Base-by-base conservation (phyloP, 1,284 basidiomycete genomes). In the Ustilago shanxiensis region DNA sequence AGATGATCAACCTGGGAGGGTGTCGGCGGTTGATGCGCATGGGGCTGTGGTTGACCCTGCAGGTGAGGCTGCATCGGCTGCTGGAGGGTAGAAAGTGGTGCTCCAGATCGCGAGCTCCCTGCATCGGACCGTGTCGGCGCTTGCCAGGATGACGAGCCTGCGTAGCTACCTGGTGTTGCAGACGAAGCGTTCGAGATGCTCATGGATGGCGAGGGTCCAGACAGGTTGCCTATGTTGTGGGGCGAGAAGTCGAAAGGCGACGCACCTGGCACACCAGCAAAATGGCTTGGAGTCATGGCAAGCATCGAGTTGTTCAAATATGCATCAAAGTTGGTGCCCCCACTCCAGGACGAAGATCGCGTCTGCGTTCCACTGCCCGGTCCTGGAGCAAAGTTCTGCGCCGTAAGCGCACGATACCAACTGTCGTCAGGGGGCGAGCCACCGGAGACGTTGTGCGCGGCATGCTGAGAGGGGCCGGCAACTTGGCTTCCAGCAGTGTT, bases 271-370 rank as follows among this genome's bases (percentile, higher is more conserved):
- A 71, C 56, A 16, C 50, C 57, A 6, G 53, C 60, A 41, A 75
- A 71, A 0, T 70, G 64, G 33, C 35, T 56, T 2, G 68, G 64
- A 9, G 67, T 71, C 67, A 75, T 66, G 64, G 67, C 61, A 45
- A 75, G 60, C 72, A 71, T 75, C 39, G 64, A 66, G 20, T 53
- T 57, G 61, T 65, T 71, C 52, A 75, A 59, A 28, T 71, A 75
- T 1, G 67, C 53, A n/a, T 75, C 72, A 53, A 75, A 66, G 60
- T 66, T 72, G 64, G 66, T 50, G 16, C 37, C 60, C 1, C 72
- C 72, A 20, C 60, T 64, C 60, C 63, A 75, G 6, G 68, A 71
- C 2, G 72, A 66, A 2, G 67, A 63, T n/a, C 72, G 67, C 1
- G 72, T 71, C 55, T 75, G 72, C 24, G 44, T 41, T 33, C 61